A percentile compares a stretch with the other conserved stretches of the same genome.
Conservation (phyloP, 169 alveolate species). For the Plasmodium cynomolgi region DNA sequence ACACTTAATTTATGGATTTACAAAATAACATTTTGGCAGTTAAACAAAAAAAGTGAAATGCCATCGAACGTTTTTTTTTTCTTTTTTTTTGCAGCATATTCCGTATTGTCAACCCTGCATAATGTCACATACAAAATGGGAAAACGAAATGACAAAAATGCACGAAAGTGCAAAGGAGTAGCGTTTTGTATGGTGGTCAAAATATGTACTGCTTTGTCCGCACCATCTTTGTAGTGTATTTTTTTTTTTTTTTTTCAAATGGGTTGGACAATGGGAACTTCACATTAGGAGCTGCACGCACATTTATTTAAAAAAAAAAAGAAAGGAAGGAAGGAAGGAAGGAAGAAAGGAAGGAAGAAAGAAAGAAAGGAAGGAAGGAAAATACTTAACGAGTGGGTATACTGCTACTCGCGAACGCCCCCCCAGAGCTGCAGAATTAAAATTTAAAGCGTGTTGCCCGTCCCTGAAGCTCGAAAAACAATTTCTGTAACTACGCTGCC, state of each 20-base stretch:
- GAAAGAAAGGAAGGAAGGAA: neutral
- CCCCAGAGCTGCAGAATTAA: neutral
- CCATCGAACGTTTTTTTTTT: neutral
- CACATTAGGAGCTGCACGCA: neutral
- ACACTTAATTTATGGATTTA: neutral
- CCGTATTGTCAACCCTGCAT: neutral
- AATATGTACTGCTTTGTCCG: neutral
- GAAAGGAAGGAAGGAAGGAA: neutral
- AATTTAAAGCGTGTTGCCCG: neutral
- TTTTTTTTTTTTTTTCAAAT: neutral
- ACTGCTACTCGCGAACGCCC: neutral
- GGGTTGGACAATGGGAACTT: neutral
- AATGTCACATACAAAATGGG: neutral
- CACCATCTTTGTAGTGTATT: neutral
- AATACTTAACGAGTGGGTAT: neutral
- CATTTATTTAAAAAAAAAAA: neutral
- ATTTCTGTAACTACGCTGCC: neutral
- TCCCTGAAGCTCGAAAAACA: neutral
- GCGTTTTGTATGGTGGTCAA: neutral
- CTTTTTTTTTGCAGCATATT: neutral
- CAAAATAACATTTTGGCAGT: slow-evolving; percentile 5
- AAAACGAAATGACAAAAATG: slow-evolving; percentile 12
- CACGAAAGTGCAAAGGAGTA: slow-evolving; percentile 31
- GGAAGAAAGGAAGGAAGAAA: neutral
- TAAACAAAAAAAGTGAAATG: neutral